Evolutionary conservation across 768 basidiomycete species (phyloP), one percentile per base, ranked within the genome.

Genomic region (Serendipita sp.): DNA sequence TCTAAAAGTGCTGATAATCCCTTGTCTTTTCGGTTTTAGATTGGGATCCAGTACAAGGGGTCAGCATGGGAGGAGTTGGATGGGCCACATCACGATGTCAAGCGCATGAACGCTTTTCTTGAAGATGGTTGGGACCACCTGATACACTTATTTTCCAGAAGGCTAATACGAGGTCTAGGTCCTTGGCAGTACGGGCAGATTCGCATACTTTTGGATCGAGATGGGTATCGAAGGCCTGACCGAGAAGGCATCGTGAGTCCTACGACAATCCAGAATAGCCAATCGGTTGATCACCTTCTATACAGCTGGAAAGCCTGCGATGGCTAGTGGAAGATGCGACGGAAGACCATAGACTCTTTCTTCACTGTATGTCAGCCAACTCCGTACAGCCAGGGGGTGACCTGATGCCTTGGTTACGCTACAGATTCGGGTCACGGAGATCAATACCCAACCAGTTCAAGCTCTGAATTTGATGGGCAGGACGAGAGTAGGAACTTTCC

Each of bases 331-430:
- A 60, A 32, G 37, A 37, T 32, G 56, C 56, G 24, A 60, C 56
- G n/a, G 56, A 60, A 37, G 56, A 60, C 16, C 56, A 60, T 38
- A 24, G 56, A 37, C 56, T 60, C 56, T 60, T 60, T 37, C 56
- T 60, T 37, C 56, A 60, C 37, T 60, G 48, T 51, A 51, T 5
- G 48, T 41, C 7, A 41, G 41, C 41, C 13, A 5, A 7, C 48
- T 32, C 3, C n/a, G 18, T 5, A 18, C 48, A 8, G 30, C 30
- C 8, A 51, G 18, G 48, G 48, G n/a, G n/a, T 8, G n/a, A 5
- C 18, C n/a, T 32, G n/a, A 51, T 8, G n/a, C 30, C 48, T 51
- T 32, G 30, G 18, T 18, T 32, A 51, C n/a, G 1, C n/a, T 18
- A n/a, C 48, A 51, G 48, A 60, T 35, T 60, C 56, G 37, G 56